Evolutionary conservation across 2,329 filamentous ascomycete species (phyloP), one percentile per base, ranked within the genome.

Genomic region (Gliomastix tumulicola): DNA sequence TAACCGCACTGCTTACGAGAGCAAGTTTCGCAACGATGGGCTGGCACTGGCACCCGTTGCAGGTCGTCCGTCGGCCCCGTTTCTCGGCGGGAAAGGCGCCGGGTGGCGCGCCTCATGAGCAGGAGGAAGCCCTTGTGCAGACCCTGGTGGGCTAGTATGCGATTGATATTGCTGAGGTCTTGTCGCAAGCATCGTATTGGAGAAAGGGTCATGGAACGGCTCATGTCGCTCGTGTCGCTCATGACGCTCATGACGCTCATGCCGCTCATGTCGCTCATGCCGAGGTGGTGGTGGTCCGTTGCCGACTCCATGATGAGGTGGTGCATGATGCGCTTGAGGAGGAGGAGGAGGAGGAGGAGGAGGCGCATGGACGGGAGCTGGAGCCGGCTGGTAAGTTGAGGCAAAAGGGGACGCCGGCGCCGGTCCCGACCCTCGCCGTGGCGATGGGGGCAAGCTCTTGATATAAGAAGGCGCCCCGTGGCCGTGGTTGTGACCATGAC

Each of bases 1-100:
- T n/a, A n/a, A n/a, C n/a, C 25, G n/a, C 25, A n/a, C n/a, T 28
- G n/a, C 25, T 63, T 59, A 87, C 33, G 77, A 82, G 37, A 89
- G 68, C 34, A 89, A 59, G 49, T 89, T 88, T 48, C 80, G 76
- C 42, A 89, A 57, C 9, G 84, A 88, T 10, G 84, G 83, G 50
- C 80, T 88, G 13, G 84, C 82, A 49, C 84, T 88, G 5, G 84
- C 84, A n/a, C 82, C 82, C 35, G 73, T 74, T 21, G 70, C 61
- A 21, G 70, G 65, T 33, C 71, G 63, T 16, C 43, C 55, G 34
- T 74, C 69, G 36, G 55, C 39, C 31, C 55, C 43, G 32, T 28
- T n/a, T 6, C 47, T 47, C 50, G 54, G 46, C 38, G 62, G 45
- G 21, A 53, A 48, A 30, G 48, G 49, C 17, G 40, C 47, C 17